Evolutionary conservation across 1,284 basidiomycete species (phyloP).

Genomic region (Lentinula novae-zelandiae): DNA sequence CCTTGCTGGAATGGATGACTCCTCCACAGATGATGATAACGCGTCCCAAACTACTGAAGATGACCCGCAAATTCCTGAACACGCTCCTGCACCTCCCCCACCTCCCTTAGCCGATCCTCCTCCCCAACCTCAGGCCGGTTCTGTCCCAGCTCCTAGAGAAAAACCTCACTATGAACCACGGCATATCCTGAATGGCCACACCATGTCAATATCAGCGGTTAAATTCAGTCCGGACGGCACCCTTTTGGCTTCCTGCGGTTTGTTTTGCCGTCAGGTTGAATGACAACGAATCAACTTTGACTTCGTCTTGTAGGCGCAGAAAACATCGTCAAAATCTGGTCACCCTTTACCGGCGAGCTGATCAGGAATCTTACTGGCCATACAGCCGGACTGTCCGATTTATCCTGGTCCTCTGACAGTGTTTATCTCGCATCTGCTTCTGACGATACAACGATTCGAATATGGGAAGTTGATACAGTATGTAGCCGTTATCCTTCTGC

Average conservation of each 20-base stretch:
- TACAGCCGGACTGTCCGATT: constrained; percentile 82
- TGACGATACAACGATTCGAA: constrained; percentile 82
- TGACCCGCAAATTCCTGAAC: constrained; percentile 69
- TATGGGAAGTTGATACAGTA: constrained; percentile 83
- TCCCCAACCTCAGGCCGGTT: constrained; percentile 24
- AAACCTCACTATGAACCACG: constrained; percentile 68
- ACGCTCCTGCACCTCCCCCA: constrained; percentile 30
- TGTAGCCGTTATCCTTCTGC: constrained; percentile 25
- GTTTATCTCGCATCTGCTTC: constrained; percentile 83
- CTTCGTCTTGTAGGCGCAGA: constrained; percentile 55
- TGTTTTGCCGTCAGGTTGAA: constrained; percentile 4
- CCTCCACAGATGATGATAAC: constrained; percentile 73
- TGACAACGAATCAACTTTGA: background rate
- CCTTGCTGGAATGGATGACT: constrained; percentile 52
- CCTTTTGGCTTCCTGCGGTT: constrained; percentile 76
- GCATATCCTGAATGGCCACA: constrained; percentile 68
- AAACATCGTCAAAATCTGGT: constrained; percentile 77
- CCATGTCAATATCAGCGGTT: constrained; percentile 74
- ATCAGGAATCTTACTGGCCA: constrained; percentile 72
- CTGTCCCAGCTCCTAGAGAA: constrained; percentile 37
- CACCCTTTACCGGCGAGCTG: constrained; percentile 71
- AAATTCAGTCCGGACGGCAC: constrained; percentile 84
- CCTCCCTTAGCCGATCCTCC: constrained; percentile 22
- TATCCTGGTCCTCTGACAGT: constrained; percentile 84
- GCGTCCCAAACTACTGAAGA: constrained; percentile 81